A percentile compares a stretch with the other conserved stretches of the same genome.
These are phyloP conservation scores for Carex littledalei DNA, from an alignment of 176 grass and related monocot genomes.

Conservation along the genomic window DNA sequence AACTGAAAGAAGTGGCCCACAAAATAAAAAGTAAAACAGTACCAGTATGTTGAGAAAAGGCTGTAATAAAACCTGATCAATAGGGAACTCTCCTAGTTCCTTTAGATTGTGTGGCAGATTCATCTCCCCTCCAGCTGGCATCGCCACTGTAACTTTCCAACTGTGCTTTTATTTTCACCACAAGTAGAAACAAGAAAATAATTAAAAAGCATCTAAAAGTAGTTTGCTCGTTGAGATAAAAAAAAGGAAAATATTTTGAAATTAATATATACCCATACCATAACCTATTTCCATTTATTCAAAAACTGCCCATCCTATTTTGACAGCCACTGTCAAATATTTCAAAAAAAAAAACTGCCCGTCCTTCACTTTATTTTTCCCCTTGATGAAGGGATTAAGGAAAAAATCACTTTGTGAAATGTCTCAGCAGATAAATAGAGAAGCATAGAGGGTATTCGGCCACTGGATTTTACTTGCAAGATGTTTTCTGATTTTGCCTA, in stretches of 20 bases:
- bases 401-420: not conserved
- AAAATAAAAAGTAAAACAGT: not conserved
- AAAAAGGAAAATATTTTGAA: not conserved
- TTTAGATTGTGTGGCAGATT: slow-evolving; percentile 70
- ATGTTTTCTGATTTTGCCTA: not conserved
- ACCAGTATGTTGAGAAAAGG: not conserved
- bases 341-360: not conserved
- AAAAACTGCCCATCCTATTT: not conserved
- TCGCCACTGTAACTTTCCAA: slow-evolving; percentile 71
- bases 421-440: not conserved
- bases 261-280: not conserved
- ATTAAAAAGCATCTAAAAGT: not conserved
- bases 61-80: slow-evolving; percentile 50
- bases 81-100: slow-evolving; percentile 59
- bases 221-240: not conserved
- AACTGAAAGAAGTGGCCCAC: not conserved
- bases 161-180: slow-evolving; percentile 38
- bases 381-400: not conserved
- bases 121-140: slow-evolving; percentile 55
- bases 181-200: not conserved
- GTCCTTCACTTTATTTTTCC: not conserved
- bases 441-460: not conserved
- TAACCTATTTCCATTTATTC: not conserved
- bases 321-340: too few species aligned
- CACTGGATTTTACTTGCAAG: not conserved